Evolutionary conservation across 1,139 yeast genomes (phyloP).

Genomic region (Sugiyamaella novakii): DNA sequence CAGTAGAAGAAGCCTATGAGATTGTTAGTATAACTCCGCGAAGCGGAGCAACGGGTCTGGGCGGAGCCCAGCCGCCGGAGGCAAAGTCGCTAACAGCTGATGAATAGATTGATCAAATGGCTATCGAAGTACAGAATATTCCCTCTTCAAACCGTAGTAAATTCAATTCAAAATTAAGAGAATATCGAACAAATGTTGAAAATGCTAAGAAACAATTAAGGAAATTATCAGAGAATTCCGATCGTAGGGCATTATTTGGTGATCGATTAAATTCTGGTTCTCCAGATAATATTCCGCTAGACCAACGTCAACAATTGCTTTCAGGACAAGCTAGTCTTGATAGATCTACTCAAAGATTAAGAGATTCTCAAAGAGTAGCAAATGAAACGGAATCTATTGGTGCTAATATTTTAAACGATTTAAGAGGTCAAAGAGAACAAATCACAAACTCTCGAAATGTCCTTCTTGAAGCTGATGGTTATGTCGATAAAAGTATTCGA

Average conservation of each 20-base stretch:
- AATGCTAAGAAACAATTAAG: conserved; percentile 54
- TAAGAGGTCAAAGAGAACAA: conserved; percentile 93
- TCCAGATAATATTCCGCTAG: conserved; percentile 52
- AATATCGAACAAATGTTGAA: conserved; percentile 64
- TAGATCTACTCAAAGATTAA: conserved; percentile 76
- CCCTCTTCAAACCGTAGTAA: conserved; percentile 70
- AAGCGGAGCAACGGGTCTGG: too few relatives aligned
- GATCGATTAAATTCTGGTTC: conserved; percentile 41
- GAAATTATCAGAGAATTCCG: conserved; percentile 52
- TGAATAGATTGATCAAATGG: conserved; percentile 69
- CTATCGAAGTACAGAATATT: conserved; percentile 75
- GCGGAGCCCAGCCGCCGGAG: too few relatives aligned
- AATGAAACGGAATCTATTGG: conserved; percentile 92
- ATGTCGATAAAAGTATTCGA: conserved; percentile 85
- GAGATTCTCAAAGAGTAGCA: conserved; percentile 88
- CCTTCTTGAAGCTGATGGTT: conserved; percentile 84
- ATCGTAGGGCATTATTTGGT: conserved; percentile 71
- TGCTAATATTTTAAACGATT: conserved; percentile 82
- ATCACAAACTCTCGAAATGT: conserved; percentile 81
- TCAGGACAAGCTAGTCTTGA: conserved; percentile 80
- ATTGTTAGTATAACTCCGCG: conserved; percentile 47
- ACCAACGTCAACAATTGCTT: conserved; percentile 80
- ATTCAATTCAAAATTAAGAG: conserved; percentile 70
- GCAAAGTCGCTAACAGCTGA: too few relatives aligned
- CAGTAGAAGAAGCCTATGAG: conserved; percentile 78